Conservation (phyloP, 805 yeast species). For the Lachancea quebecensis region DNA sequence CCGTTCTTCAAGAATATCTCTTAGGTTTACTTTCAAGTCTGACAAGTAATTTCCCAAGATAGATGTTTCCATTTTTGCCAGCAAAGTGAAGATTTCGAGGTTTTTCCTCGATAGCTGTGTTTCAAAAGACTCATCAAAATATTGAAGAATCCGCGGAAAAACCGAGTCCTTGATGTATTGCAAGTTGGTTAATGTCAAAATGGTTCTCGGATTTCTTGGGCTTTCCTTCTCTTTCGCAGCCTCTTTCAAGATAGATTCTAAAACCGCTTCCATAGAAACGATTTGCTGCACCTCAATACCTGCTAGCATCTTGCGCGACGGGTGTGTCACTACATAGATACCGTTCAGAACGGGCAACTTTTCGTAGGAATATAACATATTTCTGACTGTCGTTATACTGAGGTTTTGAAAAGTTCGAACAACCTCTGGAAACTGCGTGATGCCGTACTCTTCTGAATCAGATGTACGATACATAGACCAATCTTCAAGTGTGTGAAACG, state of each 20-base stretch:
- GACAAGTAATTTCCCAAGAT: constrained; percentile 49
- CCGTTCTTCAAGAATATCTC: constrained; percentile 38
- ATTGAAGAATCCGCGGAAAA: constrained; percentile 43
- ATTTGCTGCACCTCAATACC: constrained; percentile 37
- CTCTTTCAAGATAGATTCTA: constrained; percentile 37
- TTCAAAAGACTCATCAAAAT: constrained; percentile 46
- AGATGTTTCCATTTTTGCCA: constrained; percentile 44
- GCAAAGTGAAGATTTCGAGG: constrained; percentile 38
- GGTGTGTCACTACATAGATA: constrained; percentile 33
- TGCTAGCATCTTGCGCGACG: constrained; percentile 32
- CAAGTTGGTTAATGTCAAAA: constrained; percentile 49
- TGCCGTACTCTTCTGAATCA: constrained; percentile 27
- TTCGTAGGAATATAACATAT: constrained; percentile 29
- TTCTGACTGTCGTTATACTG: constrained; percentile 31
- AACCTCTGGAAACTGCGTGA: constrained; percentile 34
- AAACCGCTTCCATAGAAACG: constrained; percentile 40
- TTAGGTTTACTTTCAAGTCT: constrained; percentile 39
- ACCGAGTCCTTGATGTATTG: constrained; percentile 39
- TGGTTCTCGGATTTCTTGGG: constrained; percentile 39
- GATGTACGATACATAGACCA: constrained; percentile 32
- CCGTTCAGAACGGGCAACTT: constrained; percentile 32
- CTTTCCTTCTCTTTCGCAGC: constrained; percentile 37
- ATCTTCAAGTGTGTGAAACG: constrained; percentile 35
- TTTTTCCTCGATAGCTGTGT: constrained; percentile 38
- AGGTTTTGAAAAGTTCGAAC: constrained; percentile 31